A percentile compares a stretch with the other conserved stretches of the same genome.
phyloP scores from a whole-genome alignment of 257 asterid species.

The Jasminum sambac region DNA sequence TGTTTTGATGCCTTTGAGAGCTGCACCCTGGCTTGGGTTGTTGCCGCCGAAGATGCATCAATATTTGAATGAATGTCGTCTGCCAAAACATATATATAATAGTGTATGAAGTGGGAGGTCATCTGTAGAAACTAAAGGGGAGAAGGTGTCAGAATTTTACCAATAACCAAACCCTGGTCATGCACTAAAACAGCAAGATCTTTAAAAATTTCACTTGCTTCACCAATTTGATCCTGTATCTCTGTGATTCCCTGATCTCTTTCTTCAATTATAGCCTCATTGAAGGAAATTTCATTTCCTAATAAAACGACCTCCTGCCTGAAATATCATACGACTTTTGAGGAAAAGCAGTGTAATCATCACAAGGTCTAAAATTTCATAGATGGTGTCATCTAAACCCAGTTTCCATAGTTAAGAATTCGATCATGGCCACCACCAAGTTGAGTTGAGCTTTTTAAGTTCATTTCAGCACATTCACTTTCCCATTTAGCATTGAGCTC shows the following conservation, averaged over 20 bases:
- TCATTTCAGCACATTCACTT: not conserved
- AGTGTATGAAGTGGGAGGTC: not conserved
- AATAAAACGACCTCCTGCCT: constrained; percentile 28
- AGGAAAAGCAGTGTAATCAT: not conserved
- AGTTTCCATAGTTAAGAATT: not conserved
- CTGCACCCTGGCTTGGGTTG: constrained; percentile 26
- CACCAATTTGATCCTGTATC: constrained; percentile 29
- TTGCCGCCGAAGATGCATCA: constrained; percentile 24
- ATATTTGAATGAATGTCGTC: constrained; percentile 28
- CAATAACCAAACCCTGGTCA: constrained; percentile 30
- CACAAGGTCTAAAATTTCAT: not conserved
- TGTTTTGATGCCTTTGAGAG: constrained; percentile 25
- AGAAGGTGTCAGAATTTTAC: constrained; percentile 10
- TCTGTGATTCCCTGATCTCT: constrained; percentile 30
- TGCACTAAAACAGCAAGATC: constrained; percentile 32
- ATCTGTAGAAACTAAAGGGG: not conserved
- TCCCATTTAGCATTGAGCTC: not conserved
- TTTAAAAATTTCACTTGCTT: constrained; percentile 30
- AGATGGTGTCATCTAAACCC: not conserved
- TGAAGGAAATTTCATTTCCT: constrained; percentile 28
- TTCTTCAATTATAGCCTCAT: constrained; percentile 31
- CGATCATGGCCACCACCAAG: not conserved
- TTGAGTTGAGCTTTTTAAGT: not conserved
- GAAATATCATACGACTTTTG: not conserved
- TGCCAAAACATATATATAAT: constrained; percentile 8